A percentile compares a stretch with the other conserved stretches of the same genome.
These are phyloP conservation scores for Kurtzmaniella cleridarum DNA, from an alignment of 805 yeast species.

Conservation along the genomic window DNA sequence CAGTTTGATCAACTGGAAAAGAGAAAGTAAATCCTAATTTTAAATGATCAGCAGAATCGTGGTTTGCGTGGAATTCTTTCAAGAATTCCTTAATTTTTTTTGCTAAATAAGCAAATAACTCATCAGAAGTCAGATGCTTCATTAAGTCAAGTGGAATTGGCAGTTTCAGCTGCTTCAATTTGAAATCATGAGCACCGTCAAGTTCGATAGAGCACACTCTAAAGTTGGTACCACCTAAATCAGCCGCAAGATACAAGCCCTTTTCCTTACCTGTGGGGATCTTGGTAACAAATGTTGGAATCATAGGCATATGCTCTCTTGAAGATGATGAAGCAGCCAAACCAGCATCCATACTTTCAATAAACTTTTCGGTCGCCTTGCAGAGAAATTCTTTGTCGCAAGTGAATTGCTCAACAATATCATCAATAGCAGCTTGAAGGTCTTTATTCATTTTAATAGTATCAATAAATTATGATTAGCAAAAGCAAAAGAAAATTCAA, in stretches of 20 bases:
- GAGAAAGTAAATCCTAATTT: slow-evolving; percentile 91
- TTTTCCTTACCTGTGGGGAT: slow-evolving; percentile 82
- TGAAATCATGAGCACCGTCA: slow-evolving; percentile 74
- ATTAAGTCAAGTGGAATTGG: slow-evolving; percentile 76
- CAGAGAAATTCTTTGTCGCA: slow-evolving; percentile 38
- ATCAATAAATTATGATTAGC: background rate
- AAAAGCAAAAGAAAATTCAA: too few species aligned
- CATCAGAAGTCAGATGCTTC: slow-evolving; percentile 57
- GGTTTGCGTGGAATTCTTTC: slow-evolving; percentile 55
- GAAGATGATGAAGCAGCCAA: slow-evolving; percentile 36
- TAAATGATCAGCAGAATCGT: slow-evolving; percentile 27
- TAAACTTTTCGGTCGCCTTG: slow-evolving; percentile 51
- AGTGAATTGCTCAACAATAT: slow-evolving; percentile 36
- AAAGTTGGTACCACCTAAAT: slow-evolving; percentile 94
- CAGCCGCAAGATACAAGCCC: slow-evolving; percentile 85
- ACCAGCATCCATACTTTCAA: slow-evolving; percentile 58
- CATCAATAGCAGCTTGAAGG: slow-evolving; percentile 23
- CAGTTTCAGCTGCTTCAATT: slow-evolving; percentile 67
- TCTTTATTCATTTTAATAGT: slow-evolving; percentile 12
- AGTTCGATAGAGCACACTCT: slow-evolving; percentile 85
- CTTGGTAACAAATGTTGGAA: slow-evolving; percentile 83
- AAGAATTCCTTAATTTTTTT: slow-evolving; percentile 62
- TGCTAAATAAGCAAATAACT: slow-evolving; percentile 73
- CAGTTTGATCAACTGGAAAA: slow-evolving; percentile 86
- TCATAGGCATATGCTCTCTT: slow-evolving; percentile 67